A percentile compares a stretch with the other conserved stretches of the same genome.
Conservation (phyloP, 2,329 filamentous ascomycete genomes). For the Claviceps pazoutovae region DNA sequence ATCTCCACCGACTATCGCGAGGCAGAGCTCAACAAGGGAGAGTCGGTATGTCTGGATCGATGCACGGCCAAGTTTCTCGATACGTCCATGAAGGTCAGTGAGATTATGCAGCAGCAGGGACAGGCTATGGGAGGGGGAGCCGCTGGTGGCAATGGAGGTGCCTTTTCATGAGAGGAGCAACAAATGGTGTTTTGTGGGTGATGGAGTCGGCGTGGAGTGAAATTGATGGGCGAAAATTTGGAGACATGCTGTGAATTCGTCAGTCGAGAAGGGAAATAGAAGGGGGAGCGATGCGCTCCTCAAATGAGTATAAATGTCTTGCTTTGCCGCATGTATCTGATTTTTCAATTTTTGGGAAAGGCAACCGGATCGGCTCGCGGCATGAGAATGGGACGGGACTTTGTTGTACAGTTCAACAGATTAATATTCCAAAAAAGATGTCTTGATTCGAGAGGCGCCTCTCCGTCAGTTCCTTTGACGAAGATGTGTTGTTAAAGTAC, state of each 20-base stretch:
- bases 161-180: slow-evolving; percentile 15
- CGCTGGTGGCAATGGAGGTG: slow-evolving; percentile 20
- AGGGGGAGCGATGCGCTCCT: neutral
- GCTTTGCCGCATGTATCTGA: neutral
- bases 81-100: slow-evolving; percentile 92
- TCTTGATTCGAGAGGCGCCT: neutral
- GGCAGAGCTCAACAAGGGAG: slow-evolving; percentile 94
- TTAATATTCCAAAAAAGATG: neutral
- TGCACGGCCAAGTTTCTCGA: slow-evolving; percentile 98
- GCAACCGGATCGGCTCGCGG: neutral
- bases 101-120: slow-evolving; percentile 87
- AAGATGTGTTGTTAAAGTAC: neutral
- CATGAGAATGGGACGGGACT: neutral
- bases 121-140: slow-evolving; percentile 42
- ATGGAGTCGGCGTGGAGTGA: neutral
- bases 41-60: slow-evolving; percentile 94
- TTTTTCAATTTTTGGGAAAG: too few species aligned
- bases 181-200: neutral
- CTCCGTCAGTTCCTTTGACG: neutral
- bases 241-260: neutral
- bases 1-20: slow-evolving; percentile 87
- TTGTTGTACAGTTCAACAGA: neutral
- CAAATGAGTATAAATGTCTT: neutral
- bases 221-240: neutral
- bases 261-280: too few species aligned